Conservation (phyloP, 352 stramenopile genomes). For the Discostella stelligera region DNA sequence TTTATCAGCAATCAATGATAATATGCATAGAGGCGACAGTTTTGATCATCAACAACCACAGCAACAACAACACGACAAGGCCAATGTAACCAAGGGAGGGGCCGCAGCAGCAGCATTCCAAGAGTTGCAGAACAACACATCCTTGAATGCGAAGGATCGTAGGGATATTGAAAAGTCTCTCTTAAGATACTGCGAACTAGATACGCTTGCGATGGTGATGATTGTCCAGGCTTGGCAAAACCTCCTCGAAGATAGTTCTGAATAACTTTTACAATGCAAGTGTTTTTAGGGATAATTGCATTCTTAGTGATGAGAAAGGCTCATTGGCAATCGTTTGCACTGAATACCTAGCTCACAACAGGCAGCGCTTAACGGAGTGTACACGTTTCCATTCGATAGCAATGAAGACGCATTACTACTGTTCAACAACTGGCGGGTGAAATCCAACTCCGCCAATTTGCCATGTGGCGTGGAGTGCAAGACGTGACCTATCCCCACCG, state of each 20-base stretch:
- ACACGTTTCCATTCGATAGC: slow-evolving; percentile 27
- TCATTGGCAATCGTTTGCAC: slow-evolving; percentile 23
- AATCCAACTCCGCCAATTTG: slow-evolving; percentile 23
- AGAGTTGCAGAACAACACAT: slow-evolving; percentile 24
- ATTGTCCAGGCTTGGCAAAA: slow-evolving; percentile 58
- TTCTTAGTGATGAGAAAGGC: no score
- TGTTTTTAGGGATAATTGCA: slow-evolving; percentile 1
- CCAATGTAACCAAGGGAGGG: slow-evolving; percentile 29
- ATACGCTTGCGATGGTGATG: slow-evolving; percentile 64
- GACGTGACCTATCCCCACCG: slow-evolving; percentile 36
- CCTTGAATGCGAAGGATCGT: slow-evolving; percentile 23
- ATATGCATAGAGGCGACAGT: slow-evolving; percentile 1
- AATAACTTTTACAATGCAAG: neutral
- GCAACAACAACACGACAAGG: slow-evolving; percentile 13
- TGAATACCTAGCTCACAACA: slow-evolving; percentile 31
- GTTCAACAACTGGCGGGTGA: slow-evolving; percentile 5
- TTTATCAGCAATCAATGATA: slow-evolving; percentile 15
- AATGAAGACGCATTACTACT: slow-evolving; percentile 10
- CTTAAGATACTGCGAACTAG: slow-evolving; percentile 60
- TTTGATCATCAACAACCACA: neutral
- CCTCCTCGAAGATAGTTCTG: slow-evolving; percentile 14
- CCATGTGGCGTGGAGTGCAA: slow-evolving; percentile 38
- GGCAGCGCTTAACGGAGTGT: slow-evolving; percentile 32
- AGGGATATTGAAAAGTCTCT: slow-evolving; percentile 34
- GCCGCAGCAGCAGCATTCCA: slow-evolving; percentile 39